These are phyloP conservation scores for Solanum hybrid DNA, from an alignment of 305 asterid genomes.

Conservation along the genomic window DNA sequence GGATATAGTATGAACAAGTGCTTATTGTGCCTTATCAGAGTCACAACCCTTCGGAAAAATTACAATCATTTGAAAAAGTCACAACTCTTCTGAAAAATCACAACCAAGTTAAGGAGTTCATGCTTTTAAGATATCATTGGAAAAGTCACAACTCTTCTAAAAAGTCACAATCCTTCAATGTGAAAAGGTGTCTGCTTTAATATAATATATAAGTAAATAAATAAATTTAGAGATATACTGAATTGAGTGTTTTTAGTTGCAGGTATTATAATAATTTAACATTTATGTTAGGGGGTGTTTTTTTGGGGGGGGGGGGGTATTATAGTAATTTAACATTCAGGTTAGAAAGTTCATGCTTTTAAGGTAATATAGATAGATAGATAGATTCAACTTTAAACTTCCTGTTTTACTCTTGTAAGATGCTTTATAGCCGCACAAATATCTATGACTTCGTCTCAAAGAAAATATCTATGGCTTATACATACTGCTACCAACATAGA, in stretches of 20 bases:
- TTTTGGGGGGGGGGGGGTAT: not conserved
- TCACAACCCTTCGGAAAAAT: not conserved
- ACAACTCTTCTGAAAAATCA: not conserved
- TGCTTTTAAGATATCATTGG: not conserved
- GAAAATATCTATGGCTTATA: not conserved
- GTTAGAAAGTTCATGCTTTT: not conserved
- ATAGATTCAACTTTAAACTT: not conserved
- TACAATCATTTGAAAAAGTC: not conserved
- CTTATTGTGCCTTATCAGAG: not conserved
- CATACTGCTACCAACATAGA: not conserved
- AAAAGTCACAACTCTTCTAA: not conserved
- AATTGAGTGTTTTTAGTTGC: not conserved
- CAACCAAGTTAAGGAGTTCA: not conserved
- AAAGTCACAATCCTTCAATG: not conserved
- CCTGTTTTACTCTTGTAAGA: not conserved
- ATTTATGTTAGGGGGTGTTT: not conserved
- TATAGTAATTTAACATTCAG: too few relatives aligned
- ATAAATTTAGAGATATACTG: not conserved
- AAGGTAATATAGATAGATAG: not conserved
- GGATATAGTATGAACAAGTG: not conserved
- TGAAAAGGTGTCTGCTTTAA: not conserved
- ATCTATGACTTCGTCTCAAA: not conserved
- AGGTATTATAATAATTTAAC: not conserved
- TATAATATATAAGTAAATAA: not conserved
- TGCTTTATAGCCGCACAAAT: not conserved